A percentile compares a stretch with the other conserved stretches of the same genome.
Evolutionary conservation across 495 filamentous ascomycete genomes (phyloP).

Genomic region (Podospora pseudocomata): DNA sequence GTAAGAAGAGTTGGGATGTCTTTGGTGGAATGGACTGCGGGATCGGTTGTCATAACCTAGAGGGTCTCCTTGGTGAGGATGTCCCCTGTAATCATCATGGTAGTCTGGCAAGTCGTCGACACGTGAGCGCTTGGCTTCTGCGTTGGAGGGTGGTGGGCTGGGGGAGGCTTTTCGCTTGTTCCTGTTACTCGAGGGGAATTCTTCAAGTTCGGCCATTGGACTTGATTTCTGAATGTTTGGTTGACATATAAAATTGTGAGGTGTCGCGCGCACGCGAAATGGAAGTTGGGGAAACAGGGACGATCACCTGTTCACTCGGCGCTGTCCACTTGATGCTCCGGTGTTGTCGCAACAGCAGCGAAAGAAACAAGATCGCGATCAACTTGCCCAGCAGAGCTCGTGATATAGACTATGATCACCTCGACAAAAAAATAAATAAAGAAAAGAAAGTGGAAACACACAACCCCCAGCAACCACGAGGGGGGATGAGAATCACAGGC

Average conservation of each 20-base stretch:
- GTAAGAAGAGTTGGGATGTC: not conserved
- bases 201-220: slow-evolving; percentile 9
- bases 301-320: no score
- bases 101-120: slow-evolving; percentile 1
- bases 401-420: no score
- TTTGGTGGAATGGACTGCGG: slow-evolving; percentile 13
- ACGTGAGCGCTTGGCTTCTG: slow-evolving; percentile 24
- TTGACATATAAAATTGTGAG: not conserved
- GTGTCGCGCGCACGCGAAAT: not conserved
- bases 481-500: not conserved
- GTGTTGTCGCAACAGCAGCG: no score
- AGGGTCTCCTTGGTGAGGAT: slow-evolving; percentile 5
- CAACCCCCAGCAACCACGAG: no score
- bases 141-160: slow-evolving; percentile 14
- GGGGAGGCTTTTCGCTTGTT: slow-evolving; percentile 30
- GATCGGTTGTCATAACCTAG: slow-evolving; percentile 14
- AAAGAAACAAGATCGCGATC: no score
- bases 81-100: not conserved
- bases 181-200: slow-evolving; percentile 7
- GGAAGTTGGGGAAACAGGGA: no score
- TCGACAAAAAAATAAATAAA: no score
- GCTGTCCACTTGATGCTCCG: no score
- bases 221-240: not conserved
- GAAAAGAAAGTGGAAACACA: no score
- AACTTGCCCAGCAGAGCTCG: no score